Base-by-base conservation (phyloP, 2,329 filamentous ascomycete species). In the Hirsutella minnesotensis region DNA sequence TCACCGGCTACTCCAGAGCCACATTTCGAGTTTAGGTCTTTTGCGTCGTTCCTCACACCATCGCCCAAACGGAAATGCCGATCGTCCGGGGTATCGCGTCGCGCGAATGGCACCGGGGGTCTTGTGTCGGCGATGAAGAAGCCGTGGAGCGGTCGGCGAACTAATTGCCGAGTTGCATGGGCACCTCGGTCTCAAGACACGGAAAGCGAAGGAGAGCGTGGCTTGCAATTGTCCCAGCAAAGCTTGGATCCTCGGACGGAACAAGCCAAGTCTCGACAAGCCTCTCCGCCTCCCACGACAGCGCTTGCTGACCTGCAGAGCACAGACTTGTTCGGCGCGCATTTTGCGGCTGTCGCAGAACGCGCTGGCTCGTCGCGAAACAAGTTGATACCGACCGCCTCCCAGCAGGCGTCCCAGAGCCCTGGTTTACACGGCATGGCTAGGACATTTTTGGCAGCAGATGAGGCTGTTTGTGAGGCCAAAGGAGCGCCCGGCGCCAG, bases 21-120 rank as follows among this genome's bases (percentile, higher is more conserved):
- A 13, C 65, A 65, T 4, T 60, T 73, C 24, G 67, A 67, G 0
- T 61, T 74, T 49, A 73, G 70, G 47, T 65, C 71, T 0, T 76
- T 77, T 51, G 64, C 69, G 1, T 65, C 67, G 1, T 76, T 76
- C 51, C 66, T 72, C 51, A 69, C 69, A 1, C 66, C 69, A 1
- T 72, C 71, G 0, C 68, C 72, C 1, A 60, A 65, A 34, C 59
- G 51, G n/a, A 49, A 47, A 13, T 47, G 51, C 22, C 49, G 46
- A 21, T 37, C 44, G 46, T 42, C 33, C 45, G 46, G 42, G 16
- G 9, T 9, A 31, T 7, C 48, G 42, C 15, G 40, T 31, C 34
- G 42, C 37, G n/a, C 51, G 49, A 18, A 53, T 46, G 33, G 50
- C 45, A 46, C 46, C 9, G 49, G 49, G 16, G 54, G 50, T 19